Conservation (phyloP, 2,329 filamentous ascomycete genomes). For the Plenodomus biglobosus region DNA sequence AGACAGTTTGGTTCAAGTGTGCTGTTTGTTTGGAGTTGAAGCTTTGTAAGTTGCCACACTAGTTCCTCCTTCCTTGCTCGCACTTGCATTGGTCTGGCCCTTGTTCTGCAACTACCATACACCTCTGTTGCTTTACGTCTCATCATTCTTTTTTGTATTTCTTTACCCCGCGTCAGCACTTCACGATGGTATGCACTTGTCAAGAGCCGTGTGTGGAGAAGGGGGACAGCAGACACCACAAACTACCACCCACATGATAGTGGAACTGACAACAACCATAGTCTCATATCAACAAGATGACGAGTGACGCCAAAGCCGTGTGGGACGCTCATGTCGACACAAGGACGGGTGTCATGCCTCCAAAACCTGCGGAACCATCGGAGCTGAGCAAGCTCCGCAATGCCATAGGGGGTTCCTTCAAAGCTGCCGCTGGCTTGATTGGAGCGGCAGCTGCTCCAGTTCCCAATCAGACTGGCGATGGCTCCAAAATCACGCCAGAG, state of each 20-base stretch:
- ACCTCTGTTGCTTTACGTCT: neutral
- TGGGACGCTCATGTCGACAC: slow-evolving; percentile 37
- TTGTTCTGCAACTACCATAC: neutral
- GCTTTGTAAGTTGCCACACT: neutral
- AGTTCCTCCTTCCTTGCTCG: neutral
- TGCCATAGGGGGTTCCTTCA: slow-evolving; percentile 34
- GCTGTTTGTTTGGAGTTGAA: neutral
- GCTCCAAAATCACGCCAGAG: slow-evolving; percentile 42
- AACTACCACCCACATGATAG: neutral
- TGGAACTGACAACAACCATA: slow-evolving; percentile 2
- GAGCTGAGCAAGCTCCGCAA: slow-evolving; percentile 38
- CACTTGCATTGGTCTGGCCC: neutral
- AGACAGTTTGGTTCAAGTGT: neutral
- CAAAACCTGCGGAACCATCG: slow-evolving; percentile 33
- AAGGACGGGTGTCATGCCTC: slow-evolving; percentile 31
- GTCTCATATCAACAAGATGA: slow-evolving; percentile 9
- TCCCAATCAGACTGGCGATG: slow-evolving; percentile 48
- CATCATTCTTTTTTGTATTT: neutral
- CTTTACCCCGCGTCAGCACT: neutral
- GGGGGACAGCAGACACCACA: too few relatives aligned
- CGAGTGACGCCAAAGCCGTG: slow-evolving; percentile 25
- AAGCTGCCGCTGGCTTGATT: slow-evolving; percentile 28
- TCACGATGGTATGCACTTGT: neutral
- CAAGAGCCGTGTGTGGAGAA: too few relatives aligned
- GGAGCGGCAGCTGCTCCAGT: slow-evolving; percentile 34